Percentiles rank a stretch among this genome's conserved stretches.
Evolutionary conservation across 75 land plant species (phyloP).

Genomic region (Chamaecyparis obtusa): DNA sequence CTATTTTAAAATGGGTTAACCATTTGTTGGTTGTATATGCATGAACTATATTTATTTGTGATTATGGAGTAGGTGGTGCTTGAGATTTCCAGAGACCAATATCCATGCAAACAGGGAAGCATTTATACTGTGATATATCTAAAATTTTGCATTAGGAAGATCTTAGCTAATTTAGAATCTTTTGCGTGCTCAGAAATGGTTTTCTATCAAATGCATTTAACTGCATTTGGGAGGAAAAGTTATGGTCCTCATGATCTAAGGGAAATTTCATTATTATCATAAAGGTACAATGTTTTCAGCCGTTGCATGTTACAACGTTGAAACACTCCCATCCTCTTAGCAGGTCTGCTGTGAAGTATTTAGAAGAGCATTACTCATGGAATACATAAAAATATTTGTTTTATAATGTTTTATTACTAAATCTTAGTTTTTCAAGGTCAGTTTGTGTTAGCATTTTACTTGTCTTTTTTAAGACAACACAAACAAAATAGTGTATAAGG

Average conservation of each 20-base stretch:
- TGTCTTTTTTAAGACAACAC: too few relatives aligned
- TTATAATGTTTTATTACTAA: neutral
- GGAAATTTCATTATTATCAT: neutral
- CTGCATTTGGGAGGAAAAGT: neutral
- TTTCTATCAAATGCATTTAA: neutral
- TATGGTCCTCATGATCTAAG: neutral
- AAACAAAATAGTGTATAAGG: too few relatives aligned
- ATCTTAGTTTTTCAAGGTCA: too few relatives aligned
- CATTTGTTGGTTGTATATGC: neutral
- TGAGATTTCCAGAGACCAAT: neutral
- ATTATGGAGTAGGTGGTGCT: neutral
- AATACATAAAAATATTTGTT: neutral
- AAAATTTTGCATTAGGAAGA: neutral
- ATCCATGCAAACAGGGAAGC: slow-evolving; percentile 5
- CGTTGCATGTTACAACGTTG: neutral
- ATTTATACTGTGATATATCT: neutral
- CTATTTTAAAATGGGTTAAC: neutral
- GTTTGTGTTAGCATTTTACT: neutral
- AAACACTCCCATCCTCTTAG: neutral
- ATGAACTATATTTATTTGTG: slow-evolving; percentile 5
- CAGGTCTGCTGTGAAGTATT: neutral
- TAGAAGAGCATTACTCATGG: neutral
- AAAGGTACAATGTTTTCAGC: neutral
- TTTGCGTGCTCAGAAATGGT: neutral
- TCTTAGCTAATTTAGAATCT: neutral